A percentile compares a stretch with the other conserved stretches of the same genome.
Evolutionary conservation across 345 rosid genomes (phyloP).

Genomic region (Hirschfeldia incana): DNA sequence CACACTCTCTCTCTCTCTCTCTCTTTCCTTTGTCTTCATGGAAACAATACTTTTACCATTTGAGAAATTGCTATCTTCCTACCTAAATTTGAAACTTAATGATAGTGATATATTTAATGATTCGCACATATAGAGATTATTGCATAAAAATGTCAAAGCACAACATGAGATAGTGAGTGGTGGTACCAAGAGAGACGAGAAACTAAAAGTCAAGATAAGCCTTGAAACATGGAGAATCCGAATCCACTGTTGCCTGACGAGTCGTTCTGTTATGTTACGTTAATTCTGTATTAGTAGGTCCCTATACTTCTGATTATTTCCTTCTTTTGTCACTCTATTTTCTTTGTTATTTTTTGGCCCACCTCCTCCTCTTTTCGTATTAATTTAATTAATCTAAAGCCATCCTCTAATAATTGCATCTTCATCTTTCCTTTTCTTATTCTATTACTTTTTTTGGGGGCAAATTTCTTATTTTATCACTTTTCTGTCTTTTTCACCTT

Average conservation of each 20-base stretch:
- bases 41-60: conserved; percentile 15
- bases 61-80: background rate
- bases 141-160: conserved; percentile 24
- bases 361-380: background rate
- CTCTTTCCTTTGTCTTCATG: conserved; percentile 4
- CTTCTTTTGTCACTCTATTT: background rate
- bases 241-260: conserved; percentile 22
- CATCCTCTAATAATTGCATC: conserved; percentile 26
- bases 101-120: conserved; percentile 2
- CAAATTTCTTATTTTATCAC: conserved; percentile 8
- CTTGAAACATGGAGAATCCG: conserved; percentile 26
- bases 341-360: background rate
- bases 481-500: conserved; percentile 18
- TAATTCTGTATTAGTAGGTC: background rate
- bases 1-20: background rate
- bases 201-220: background rate
- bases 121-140: background rate
- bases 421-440: conserved; percentile 4
- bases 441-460: conserved; percentile 3
- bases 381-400: conserved; percentile 13
- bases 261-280: too few species aligned
- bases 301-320: conserved; percentile 8
- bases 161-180: conserved; percentile 16
- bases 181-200: conserved; percentile 1
- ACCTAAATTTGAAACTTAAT: conserved; percentile 1